phyloP scores from a whole-genome alignment of 305 asterid species.

The Fraxinus ornus region DNA sequence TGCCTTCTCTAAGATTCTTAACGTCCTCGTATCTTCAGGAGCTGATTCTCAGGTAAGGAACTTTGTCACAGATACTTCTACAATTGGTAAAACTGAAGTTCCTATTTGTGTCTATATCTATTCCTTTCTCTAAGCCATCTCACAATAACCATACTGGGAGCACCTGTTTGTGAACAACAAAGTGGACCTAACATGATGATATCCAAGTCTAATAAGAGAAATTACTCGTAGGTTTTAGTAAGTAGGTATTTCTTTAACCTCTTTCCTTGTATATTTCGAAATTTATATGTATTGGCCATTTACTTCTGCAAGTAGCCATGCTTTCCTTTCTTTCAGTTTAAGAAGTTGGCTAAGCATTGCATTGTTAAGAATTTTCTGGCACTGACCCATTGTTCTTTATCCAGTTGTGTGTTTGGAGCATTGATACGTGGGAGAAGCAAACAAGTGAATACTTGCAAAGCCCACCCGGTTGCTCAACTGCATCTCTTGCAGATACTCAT shows the following conservation, averaged over 20 bases:
- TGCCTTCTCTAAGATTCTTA: conserved; percentile 38
- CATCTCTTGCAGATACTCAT: conserved; percentile 18
- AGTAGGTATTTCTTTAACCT: background rate
- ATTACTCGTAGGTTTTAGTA: background rate
- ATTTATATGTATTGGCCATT: background rate
- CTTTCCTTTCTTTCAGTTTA: background rate
- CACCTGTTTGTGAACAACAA: background rate
- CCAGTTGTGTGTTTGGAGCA: conserved; percentile 29
- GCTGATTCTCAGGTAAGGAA: conserved; percentile 45
- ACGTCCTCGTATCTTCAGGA: conserved; percentile 42
- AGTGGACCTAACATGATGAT: background rate
- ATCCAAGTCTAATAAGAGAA: background rate
- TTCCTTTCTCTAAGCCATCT: background rate
- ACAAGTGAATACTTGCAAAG: conserved; percentile 10
- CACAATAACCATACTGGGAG: background rate
- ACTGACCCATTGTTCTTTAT: background rate
- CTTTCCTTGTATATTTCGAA: background rate
- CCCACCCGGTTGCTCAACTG: conserved; percentile 10
- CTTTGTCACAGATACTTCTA: background rate
- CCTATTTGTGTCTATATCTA: background rate
- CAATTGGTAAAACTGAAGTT: background rate
- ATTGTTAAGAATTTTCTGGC: background rate
- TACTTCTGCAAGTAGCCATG: background rate
- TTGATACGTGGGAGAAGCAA: conserved; percentile 22
- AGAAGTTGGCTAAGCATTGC: background rate